These are phyloP conservation scores for Perilla frutescens DNA, from an alignment of 257 asterid genomes.

Conservation along the genomic window DNA sequence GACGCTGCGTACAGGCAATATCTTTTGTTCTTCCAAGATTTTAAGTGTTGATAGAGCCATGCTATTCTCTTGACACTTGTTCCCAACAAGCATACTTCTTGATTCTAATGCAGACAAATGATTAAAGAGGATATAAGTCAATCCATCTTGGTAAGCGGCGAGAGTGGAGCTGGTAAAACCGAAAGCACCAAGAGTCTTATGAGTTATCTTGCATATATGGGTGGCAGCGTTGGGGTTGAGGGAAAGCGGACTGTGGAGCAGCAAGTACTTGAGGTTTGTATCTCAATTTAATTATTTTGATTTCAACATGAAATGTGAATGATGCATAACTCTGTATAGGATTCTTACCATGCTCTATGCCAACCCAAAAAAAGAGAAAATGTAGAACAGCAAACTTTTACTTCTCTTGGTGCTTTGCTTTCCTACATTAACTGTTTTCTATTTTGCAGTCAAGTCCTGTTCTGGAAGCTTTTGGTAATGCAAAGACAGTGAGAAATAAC, in stretches of 20 bases:
- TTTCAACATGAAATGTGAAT: not conserved
- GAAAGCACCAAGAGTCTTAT: constrained; percentile 89
- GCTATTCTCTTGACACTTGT: constrained; percentile 22
- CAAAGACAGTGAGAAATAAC: constrained; percentile 89
- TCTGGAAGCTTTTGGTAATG: constrained; percentile 95
- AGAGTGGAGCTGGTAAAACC: constrained; percentile 98
- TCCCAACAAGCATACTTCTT: constrained; percentile 27
- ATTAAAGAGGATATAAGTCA: constrained; percentile 76
- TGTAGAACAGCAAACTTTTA: constrained; percentile 13
- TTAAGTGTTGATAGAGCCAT: constrained; percentile 14
- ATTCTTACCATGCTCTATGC: not conserved
- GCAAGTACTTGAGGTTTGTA: constrained; percentile 90
- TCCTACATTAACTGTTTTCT: constrained; percentile 8
- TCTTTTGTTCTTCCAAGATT: constrained; percentile 11
- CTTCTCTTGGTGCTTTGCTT: constrained; percentile 18
- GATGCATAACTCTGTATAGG: not conserved
- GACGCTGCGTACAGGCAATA: constrained; percentile 87
- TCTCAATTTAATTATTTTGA: constrained; percentile 19
- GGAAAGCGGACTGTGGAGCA: constrained; percentile 79
- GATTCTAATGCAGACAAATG: constrained; percentile 67
- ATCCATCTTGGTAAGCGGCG: constrained; percentile 93
- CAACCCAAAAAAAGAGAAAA: not conserved
- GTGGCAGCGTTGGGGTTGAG: constrained; percentile 68
- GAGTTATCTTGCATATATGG: constrained; percentile 92
- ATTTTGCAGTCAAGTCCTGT: constrained; percentile 88